phyloP scores from a whole-genome alignment of 768 basidiomycete species.

The Cyclocybe aegerita region DNA sequence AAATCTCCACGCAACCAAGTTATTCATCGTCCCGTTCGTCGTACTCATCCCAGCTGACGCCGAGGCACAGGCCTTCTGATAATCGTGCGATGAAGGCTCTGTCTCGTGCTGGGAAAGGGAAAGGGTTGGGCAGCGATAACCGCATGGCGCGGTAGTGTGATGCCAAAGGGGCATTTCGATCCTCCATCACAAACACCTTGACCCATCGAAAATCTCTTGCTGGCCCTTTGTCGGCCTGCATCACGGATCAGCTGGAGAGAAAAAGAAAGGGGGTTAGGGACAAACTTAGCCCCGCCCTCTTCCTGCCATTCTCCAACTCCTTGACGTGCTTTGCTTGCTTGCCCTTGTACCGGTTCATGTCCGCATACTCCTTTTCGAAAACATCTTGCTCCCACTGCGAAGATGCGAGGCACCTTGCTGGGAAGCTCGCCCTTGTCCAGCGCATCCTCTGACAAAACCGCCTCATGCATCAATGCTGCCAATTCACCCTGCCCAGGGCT shows the following conservation, averaged over 20 bases:
- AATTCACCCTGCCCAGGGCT: conserved; percentile 56
- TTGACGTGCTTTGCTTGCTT: conserved; percentile 78
- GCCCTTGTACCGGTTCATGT: conserved; percentile 91
- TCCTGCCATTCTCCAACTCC: conserved; percentile 61
- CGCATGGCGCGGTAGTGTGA: conserved; percentile 34
- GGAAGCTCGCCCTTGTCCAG: conserved; percentile 50
- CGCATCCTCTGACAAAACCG: conserved; percentile 55
- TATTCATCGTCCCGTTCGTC: conserved; percentile 81
- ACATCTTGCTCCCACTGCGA: conserved; percentile 81
- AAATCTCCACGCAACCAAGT: conserved; percentile 68
- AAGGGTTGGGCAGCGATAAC: conserved; percentile 72
- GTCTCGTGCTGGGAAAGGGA: conserved; percentile 81
- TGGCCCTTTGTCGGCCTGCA: conserved; percentile 70
- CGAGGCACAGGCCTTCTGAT: conserved; percentile 74
- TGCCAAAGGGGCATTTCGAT: conserved; percentile 30
- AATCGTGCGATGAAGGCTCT: conserved; percentile 76
- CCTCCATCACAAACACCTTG: conserved; percentile 67
- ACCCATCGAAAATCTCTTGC: conserved; percentile 76
- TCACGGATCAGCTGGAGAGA: background rate
- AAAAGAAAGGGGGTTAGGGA: conserved; percentile 7
- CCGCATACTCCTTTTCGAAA: conserved; percentile 90
- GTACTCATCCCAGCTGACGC: conserved; percentile 90
- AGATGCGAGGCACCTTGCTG: conserved; percentile 25
- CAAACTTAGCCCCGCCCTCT: conserved; percentile 64
- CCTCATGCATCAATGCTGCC: conserved; percentile 53